Base-by-base conservation (phyloP, 1,284 basidiomycete genomes). In the Cronartium ribicola region DNA sequence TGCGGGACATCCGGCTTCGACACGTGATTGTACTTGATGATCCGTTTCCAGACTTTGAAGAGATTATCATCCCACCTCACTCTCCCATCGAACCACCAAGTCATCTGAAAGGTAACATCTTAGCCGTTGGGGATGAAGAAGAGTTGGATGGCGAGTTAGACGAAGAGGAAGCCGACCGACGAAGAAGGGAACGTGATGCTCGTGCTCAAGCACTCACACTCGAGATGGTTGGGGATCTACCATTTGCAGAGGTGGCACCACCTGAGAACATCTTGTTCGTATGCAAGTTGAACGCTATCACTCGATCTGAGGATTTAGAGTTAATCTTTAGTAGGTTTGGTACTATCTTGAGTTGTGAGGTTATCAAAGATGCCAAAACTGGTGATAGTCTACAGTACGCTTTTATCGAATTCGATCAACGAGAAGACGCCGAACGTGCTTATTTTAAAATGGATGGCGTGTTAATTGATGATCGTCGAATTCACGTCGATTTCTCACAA, bases 371-470 rank as follows among this genome's bases (percentile, higher is more conserved):
- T 81, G 94, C 94, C 81, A 90, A 89, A 82, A 94, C 93, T 5
- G 94, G 95, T 0, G 96, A 98, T 82, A 92, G 90, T 57, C 83
- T 99, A 76, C 95, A 98, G 81, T 99, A 98, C 81, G 95, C 96
- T 1, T 98, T 99, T 80, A 94, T 99, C 79, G 96, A 98, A 83
- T 99, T 97, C 83, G 94, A 96, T 81, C 90, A 90, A 81, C 84
- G 89, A 63, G 91, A 93, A 75, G 89, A 93, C 57, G 94, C 95
- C 1, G 95, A 98, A 81, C 88, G 93, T 88, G 95, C 93, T 14
- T 99, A 98, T 82, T 94, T 97, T 84, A 98, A 98, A 82, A 99
- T 99, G 95, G 95, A 98, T 82, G 98, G 97, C 79, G 95, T 98
- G 0, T 84, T 99, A 7, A 91, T 99, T n/a, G 95, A 99, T 81